Conservation (phyloP, 108 stramenopile genomes). For the Schizochytrium sp. region DNA sequence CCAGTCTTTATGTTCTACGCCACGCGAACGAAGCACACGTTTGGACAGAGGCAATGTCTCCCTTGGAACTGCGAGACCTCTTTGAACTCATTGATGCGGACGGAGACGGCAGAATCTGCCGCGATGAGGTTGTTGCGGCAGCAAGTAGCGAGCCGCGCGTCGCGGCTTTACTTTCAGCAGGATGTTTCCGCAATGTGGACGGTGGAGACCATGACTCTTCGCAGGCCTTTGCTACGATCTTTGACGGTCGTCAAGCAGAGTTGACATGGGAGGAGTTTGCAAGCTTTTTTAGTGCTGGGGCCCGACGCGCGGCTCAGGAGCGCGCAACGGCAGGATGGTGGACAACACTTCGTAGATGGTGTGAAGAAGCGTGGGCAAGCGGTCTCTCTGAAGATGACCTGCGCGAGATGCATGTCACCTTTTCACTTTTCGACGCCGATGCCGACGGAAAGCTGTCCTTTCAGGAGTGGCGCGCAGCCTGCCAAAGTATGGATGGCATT, state of each 20-base stretch:
- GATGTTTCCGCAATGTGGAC: not conserved
- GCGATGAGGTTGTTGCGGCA: not conserved
- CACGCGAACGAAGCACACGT: not conserved
- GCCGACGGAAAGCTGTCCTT: not conserved
- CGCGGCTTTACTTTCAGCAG: not conserved
- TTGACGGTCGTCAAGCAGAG: not conserved
- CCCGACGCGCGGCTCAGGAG: not conserved
- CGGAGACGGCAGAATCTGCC: not conserved
- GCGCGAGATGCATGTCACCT: not conserved
- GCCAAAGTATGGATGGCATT: not conserved
- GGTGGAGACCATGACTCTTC: not conserved
- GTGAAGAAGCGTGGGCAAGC: not conserved
- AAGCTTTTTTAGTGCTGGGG: not conserved
- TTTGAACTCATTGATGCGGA: not conserved
- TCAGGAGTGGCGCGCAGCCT: not conserved
- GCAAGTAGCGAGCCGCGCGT: not conserved
- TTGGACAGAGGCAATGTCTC: not conserved
- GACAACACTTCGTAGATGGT: not conserved
- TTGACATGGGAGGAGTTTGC: not conserved
- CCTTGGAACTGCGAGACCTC: not conserved
- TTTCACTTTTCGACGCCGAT: not conserved
- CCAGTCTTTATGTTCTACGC: not conserved
- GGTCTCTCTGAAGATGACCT: not conserved
- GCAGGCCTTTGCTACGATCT: not conserved
- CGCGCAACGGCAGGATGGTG: not conserved